Percentiles rank a stretch among this genome's conserved stretches.
Evolutionary conservation across 805 yeast genomes (phyloP).

Genomic region (Wickerhamiella hasegawae): DNA sequence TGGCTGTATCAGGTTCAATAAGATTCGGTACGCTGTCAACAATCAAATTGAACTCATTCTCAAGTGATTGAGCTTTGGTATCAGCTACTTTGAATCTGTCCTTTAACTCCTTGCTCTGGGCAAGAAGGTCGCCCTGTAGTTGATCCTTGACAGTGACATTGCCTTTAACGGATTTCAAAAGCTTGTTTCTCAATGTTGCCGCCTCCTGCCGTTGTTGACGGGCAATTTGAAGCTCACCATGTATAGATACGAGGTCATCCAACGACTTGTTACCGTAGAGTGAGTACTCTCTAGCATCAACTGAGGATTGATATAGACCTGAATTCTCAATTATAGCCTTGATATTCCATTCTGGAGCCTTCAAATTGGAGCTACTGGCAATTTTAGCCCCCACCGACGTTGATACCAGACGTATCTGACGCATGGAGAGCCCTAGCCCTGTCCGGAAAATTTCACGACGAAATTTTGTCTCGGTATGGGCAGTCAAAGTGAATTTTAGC

Average conservation of each 20-base stretch:
- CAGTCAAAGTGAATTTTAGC: too few species aligned
- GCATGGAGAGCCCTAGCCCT: neutral
- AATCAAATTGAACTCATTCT: constrained; percentile 6
- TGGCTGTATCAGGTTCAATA: constrained; percentile 13
- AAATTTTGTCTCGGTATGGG: too few species aligned
- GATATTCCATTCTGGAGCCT: constrained; percentile 12
- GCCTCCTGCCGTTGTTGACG: constrained; percentile 8
- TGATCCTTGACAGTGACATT: neutral
- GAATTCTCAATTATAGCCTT: constrained; percentile 10
- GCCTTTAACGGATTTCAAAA: constrained; percentile 7
- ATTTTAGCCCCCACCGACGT: neutral
- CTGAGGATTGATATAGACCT: constrained; percentile 13
- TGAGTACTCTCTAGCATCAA: constrained; percentile 12
- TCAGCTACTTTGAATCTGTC: constrained; percentile 9
- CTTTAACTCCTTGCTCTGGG: constrained; percentile 10
- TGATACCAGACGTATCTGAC: neutral
- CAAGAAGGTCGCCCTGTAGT: constrained; percentile 5
- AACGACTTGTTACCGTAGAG: constrained; percentile 10
- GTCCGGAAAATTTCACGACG: too few species aligned
- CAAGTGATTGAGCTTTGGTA: constrained; percentile 4
- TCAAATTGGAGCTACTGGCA: constrained; percentile 9
- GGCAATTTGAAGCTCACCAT: constrained; percentile 10
- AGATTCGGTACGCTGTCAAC: constrained; percentile 22
- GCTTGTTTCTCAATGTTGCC: constrained; percentile 11
- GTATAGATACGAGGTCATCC: constrained; percentile 14